Conservation (phyloP, 116 monocot genomes). For the Iris pallida region DNA sequence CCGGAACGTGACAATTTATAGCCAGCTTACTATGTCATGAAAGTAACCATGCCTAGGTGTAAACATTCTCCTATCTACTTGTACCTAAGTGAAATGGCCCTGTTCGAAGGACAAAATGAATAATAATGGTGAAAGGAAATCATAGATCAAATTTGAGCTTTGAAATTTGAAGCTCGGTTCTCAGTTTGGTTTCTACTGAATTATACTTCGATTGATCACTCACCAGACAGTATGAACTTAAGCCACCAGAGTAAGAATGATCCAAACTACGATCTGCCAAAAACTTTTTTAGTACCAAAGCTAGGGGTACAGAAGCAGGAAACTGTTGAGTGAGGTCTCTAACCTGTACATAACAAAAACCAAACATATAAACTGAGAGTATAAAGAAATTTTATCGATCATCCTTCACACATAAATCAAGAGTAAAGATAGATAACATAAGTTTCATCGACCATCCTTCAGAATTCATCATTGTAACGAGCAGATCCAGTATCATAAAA, state of each 20-base stretch:
- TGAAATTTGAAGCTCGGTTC: background rate
- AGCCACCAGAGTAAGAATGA: slow-evolving; percentile 89
- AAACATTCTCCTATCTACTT: no score
- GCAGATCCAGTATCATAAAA: no score
- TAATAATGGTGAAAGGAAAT: background rate
- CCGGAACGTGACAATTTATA: no score
- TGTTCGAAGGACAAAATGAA: background rate
- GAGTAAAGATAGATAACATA: no score
- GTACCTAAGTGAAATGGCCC: background rate
- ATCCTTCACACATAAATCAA: no score
- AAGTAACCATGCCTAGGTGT: no score
- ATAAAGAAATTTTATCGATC: no score
- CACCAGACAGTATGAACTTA: slow-evolving; percentile 98
- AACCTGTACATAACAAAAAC: slow-evolving; percentile 43
- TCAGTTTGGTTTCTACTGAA: no score
- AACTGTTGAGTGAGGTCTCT: slow-evolving; percentile 89
- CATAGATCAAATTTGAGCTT: background rate
- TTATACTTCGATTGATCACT: slow-evolving; percentile 13
- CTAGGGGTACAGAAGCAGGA: slow-evolving; percentile 86
- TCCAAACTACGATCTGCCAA: slow-evolving; percentile 95
- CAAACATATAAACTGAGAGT: no score
- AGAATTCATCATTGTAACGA: no score
- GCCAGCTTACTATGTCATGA: no score
- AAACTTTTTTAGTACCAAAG: slow-evolving; percentile 93
- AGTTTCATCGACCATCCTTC: no score